A percentile compares a stretch with the other conserved stretches of the same genome.
These are phyloP conservation scores for Cryphonectria nitschkei DNA, from an alignment of 2,329 filamentous ascomycete genomes.

Conservation along the genomic window DNA sequence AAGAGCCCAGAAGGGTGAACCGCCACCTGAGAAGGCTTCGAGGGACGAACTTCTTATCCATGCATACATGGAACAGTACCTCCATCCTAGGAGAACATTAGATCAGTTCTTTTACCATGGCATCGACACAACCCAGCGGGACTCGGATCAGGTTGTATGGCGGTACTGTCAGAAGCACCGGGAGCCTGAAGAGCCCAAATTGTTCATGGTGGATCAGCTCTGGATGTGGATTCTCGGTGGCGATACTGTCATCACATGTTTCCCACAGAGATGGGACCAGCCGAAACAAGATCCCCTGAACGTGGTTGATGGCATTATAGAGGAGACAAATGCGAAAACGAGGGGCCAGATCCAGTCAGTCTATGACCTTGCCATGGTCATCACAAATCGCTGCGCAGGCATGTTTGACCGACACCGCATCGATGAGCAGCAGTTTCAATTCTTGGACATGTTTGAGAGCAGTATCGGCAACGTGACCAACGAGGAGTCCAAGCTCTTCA, in stretches of 20 bases:
- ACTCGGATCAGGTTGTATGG: conserved; percentile 67
- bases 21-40: conserved; percentile 34
- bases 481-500: conserved; percentile 62
- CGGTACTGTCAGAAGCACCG: conserved; percentile 50
- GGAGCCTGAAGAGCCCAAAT: conserved; percentile 51
- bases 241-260: conserved; percentile 62
- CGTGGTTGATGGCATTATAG: conserved; percentile 65
- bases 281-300: conserved; percentile 66
- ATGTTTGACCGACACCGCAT: conserved; percentile 63
- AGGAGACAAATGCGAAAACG: conserved; percentile 68
- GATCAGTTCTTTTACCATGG: conserved; percentile 71
- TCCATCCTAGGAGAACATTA: conserved; percentile 65
- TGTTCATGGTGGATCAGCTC: conserved; percentile 71
- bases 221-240: conserved; percentile 66
- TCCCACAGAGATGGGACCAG: conserved; percentile 62
- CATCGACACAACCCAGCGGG: conserved; percentile 62
- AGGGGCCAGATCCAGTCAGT: conserved; percentile 61
- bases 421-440: conserved; percentile 64
- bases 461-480: conserved; percentile 60
- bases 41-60: conserved; percentile 51
- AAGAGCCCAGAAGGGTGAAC: conserved; percentile 38
- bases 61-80: conserved; percentile 51
- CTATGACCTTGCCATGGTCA: conserved; percentile 65
- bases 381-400: conserved; percentile 62
- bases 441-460: conserved; percentile 69